Percentiles rank a stretch among this genome's conserved stretches.
Evolutionary conservation across 2,329 filamentous ascomycete genomes (phyloP).

Genomic region (Tolypocladium cylindrosporum): DNA sequence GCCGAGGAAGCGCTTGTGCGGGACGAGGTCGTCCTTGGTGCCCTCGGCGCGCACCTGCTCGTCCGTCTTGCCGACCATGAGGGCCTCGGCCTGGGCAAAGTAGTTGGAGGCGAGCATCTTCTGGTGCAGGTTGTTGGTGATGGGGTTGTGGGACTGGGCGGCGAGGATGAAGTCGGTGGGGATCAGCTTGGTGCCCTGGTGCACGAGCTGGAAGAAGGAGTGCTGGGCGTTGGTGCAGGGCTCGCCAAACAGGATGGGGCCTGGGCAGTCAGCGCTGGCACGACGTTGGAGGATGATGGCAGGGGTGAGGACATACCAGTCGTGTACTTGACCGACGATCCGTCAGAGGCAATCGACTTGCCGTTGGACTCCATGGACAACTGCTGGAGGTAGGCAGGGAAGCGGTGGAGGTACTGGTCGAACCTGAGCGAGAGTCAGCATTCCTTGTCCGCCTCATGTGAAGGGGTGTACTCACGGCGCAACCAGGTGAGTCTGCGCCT

Average conservation of each 20-base stretch:
- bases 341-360: slow-evolving; percentile 88
- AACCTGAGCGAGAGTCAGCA: slow-evolving; percentile 45
- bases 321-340: slow-evolving; percentile 89
- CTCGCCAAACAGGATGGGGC: slow-evolving; percentile 92
- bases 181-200: slow-evolving; percentile 98
- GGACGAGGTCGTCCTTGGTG: slow-evolving; percentile 63
- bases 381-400: slow-evolving; percentile 98
- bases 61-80: slow-evolving; percentile 84
- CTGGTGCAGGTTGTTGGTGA: slow-evolving; percentile 87
- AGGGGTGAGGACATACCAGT: slow-evolving; percentile 44
- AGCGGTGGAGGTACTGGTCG: slow-evolving; percentile 97
- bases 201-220: slow-evolving; percentile 99
- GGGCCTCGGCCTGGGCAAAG: slow-evolving; percentile 77
- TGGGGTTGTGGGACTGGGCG: slow-evolving; percentile 92
- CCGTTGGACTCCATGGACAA: slow-evolving; percentile 99
- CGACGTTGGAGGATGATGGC: background rate
- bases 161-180: slow-evolving; percentile 97
- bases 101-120: slow-evolving; percentile 92
- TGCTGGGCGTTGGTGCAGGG: slow-evolving; percentile 98
- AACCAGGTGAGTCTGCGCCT: slow-evolving; percentile 93
- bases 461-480: slow-evolving; percentile 58
- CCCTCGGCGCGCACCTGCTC: slow-evolving; percentile 71
- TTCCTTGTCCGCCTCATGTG: background rate
- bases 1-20: slow-evolving; percentile 99
- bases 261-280: slow-evolving; percentile 13